These are phyloP conservation scores for Boletus edulis DNA, from an alignment of 768 basidiomycete species.

Conservation along the genomic window DNA sequence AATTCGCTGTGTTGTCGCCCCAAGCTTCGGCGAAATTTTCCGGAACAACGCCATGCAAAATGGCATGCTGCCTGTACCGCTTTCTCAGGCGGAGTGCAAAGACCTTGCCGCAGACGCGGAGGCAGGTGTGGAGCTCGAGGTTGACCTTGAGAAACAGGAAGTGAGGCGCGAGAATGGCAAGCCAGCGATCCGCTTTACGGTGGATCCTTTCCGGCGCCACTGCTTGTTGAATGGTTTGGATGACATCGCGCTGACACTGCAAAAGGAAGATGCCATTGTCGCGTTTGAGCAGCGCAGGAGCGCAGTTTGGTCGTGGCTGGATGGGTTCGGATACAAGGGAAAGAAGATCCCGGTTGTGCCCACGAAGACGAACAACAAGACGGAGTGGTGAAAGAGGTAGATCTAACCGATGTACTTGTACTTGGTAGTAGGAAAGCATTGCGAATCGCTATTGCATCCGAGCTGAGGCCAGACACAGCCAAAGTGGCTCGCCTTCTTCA, in stretches of 20 bases:
- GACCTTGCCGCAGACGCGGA: conserved; percentile 76
- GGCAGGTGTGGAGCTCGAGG: conserved; percentile 71
- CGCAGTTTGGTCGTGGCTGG: conserved; percentile 90
- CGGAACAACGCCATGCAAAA: conserved; percentile 89
- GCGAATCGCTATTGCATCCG: conserved; percentile 21
- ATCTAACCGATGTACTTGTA: no score
- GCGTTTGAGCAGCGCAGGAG: conserved; percentile 79
- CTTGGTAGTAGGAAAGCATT: no score
- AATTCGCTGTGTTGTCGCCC: conserved; percentile 83
- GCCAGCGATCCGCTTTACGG: conserved; percentile 68
- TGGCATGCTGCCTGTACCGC: conserved; percentile 79
- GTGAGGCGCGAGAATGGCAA: conserved; percentile 75
- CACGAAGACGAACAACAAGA: conserved; percentile 44
- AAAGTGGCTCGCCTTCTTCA: neutral
- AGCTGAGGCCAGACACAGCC: conserved; percentile 4
- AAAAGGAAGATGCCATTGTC: conserved; percentile 68
- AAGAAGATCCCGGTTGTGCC: conserved; percentile 62
- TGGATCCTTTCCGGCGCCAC: conserved; percentile 89
- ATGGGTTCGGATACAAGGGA: conserved; percentile 89
- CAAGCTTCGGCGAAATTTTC: conserved; percentile 91
- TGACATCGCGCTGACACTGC: conserved; percentile 93
- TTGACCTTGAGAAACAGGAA: conserved; percentile 82
- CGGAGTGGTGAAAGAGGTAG: conserved; percentile 61
- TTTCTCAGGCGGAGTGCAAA: conserved; percentile 70
- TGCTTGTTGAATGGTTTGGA: conserved; percentile 95